A percentile compares a stretch with the other conserved stretches of the same genome.
Evolutionary conservation across 805 yeast species (phyloP).

Genomic region (Candida nonsorbophila): DNA sequence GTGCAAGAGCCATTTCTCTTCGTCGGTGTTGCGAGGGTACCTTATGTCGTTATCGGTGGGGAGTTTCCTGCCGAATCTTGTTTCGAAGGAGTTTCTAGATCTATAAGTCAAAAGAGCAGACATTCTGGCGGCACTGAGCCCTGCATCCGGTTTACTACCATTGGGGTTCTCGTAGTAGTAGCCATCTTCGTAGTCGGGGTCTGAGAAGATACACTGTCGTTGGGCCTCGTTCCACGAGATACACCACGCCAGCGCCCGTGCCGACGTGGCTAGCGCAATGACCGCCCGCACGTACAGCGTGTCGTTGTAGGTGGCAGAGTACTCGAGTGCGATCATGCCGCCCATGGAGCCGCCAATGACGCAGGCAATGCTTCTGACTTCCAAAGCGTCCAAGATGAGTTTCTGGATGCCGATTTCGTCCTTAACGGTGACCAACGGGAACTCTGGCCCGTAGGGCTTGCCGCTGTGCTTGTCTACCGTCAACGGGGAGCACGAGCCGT

Average conservation of each 20-base stretch:
- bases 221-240: constrained; percentile 99
- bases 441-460: constrained; percentile 84
- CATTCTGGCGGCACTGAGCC: constrained; percentile 96
- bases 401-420: constrained; percentile 85
- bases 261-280: constrained; percentile 88
- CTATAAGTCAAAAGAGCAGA: constrained; percentile 90
- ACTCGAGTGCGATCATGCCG: constrained; percentile 92
- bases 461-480: constrained; percentile 75
- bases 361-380: constrained; percentile 73
- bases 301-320: constrained; percentile 60
- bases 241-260: constrained; percentile 97
- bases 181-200: constrained; percentile 90
- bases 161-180: constrained; percentile 66
- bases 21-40: constrained; percentile 46
- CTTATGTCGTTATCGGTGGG: constrained; percentile 27
- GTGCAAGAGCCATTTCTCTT: constrained; percentile 78
- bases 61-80: constrained; percentile 78
- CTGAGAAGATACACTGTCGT: constrained; percentile 91
- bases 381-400: constrained; percentile 70
- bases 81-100: constrained; percentile 86
- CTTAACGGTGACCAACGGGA: constrained; percentile 88
- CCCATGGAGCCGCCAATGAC: constrained; percentile 99
- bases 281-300: constrained; percentile 60
- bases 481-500: constrained; percentile 91
- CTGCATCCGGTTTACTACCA: constrained; percentile 64